Conservation (phyloP, 2,329 filamentous ascomycete species). For the Colletotrichum tamarilloi region DNA sequence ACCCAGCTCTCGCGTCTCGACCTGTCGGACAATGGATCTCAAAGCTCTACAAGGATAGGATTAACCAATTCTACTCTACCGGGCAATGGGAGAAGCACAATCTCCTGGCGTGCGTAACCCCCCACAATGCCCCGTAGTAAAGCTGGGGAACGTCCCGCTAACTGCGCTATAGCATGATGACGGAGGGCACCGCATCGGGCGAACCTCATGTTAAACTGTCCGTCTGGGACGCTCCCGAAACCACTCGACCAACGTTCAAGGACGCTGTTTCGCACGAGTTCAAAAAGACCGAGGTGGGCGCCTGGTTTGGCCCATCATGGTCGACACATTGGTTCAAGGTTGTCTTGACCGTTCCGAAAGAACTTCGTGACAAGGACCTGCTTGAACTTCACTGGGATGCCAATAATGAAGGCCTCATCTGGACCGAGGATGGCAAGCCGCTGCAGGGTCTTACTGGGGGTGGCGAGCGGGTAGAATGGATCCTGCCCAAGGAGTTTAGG, state of each 20-base stretch:
- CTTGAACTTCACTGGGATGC: constrained; percentile 98
- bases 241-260: constrained; percentile 84
- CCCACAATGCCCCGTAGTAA: constrained; percentile 21
- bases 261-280: constrained; percentile 84
- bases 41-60: constrained; percentile 85
- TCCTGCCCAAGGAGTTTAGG: constrained; percentile 82
- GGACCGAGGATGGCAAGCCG: constrained; percentile 89
- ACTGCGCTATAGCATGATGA: constrained; percentile 69
- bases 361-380: constrained; percentile 79
- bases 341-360: constrained; percentile 78
- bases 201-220: constrained; percentile 83
- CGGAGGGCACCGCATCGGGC: constrained; percentile 75
- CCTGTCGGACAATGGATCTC: constrained; percentile 83
- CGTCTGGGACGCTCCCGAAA: constrained; percentile 85
- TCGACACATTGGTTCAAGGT: constrained; percentile 98
- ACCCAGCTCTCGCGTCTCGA: constrained; percentile 61
- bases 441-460: constrained; percentile 92
- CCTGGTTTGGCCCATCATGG: constrained; percentile 93
- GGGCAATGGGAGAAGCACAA: constrained; percentile 85
- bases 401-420: constrained; percentile 93
- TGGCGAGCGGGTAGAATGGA: constrained; percentile 91
- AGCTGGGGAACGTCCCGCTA: constrained; percentile 24
- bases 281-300: constrained; percentile 77
- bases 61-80: constrained; percentile 81
- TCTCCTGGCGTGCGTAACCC: constrained; percentile 70